These are phyloP conservation scores for Talaromyces proteolyticus DNA, from an alignment of 495 filamentous ascomycete species.

Conservation along the genomic window DNA sequence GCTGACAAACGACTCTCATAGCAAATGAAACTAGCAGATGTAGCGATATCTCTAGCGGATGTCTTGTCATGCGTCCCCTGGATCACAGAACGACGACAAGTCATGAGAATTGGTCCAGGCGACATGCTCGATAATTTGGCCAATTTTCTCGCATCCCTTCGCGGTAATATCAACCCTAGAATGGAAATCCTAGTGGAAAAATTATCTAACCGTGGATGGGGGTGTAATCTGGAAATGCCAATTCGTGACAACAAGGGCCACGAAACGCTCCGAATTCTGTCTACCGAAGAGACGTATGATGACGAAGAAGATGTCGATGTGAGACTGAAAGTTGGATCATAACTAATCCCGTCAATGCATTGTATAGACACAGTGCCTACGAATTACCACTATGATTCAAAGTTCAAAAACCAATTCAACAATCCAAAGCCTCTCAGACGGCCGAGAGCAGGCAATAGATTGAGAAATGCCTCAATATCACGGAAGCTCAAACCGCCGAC, in stretches of 20 bases:
- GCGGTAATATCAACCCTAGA: constrained; percentile 6
- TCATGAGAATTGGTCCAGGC: constrained; percentile 2
- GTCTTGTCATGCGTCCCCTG: constrained; percentile 6
- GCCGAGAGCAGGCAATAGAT: no score
- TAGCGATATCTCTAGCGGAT: constrained; percentile 40
- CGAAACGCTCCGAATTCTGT: not conserved
- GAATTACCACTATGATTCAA: no score
- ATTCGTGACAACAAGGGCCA: not conserved
- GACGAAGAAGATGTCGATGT: not conserved
- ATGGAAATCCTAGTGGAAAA: constrained; percentile 8
- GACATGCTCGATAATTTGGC: constrained; percentile 5
- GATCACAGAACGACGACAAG: constrained; percentile 5
- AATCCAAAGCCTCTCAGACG: no score
- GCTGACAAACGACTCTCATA: constrained; percentile 11
- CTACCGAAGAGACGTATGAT: not conserved
- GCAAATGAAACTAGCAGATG: constrained; percentile 41
- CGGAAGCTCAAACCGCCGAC: no score
- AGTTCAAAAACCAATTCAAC: no score
- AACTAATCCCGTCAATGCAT: no score
- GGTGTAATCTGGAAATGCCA: not conserved
- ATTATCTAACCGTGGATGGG: not conserved
- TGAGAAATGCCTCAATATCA: no score
- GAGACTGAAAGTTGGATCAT: no score
- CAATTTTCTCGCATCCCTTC: constrained; percentile 1
- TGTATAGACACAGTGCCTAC: no score